Conservation (phyloP, 2,329 filamentous ascomycete species). For the Colletotrichum theobromicola region DNA sequence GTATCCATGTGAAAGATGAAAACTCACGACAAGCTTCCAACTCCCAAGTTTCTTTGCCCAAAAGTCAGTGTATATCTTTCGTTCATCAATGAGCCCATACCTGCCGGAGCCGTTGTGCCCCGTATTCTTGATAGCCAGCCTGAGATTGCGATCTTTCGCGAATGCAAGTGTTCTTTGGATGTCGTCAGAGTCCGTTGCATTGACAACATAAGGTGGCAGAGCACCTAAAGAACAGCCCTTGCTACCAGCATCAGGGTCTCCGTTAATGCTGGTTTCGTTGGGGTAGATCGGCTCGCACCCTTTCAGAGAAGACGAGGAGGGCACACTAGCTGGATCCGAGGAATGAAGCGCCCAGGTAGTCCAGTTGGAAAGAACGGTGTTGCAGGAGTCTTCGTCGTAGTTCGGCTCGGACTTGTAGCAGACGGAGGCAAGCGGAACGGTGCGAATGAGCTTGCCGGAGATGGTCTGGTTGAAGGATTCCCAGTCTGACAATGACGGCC, state of each 20-base stretch:
- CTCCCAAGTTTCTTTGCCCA: neutral
- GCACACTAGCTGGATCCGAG: neutral
- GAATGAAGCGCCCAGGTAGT: constrained; percentile 36
- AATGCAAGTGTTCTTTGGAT: constrained; percentile 36
- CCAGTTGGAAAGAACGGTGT: constrained; percentile 39
- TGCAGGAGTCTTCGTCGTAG: constrained; percentile 49
- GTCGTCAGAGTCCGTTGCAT: constrained; percentile 22
- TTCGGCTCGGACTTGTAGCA: constrained; percentile 13
- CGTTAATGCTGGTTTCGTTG: constrained; percentile 29
- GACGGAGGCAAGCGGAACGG: constrained; percentile 54
- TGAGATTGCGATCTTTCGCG: constrained; percentile 38
- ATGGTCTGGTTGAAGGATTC: constrained; percentile 54
- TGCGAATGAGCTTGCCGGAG: constrained; percentile 54
- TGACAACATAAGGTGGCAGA: constrained; percentile 28
- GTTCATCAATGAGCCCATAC: neutral
- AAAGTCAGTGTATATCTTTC: fast-evolving
- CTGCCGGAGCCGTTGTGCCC: constrained; percentile 26
- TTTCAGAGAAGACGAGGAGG: constrained; percentile 33
- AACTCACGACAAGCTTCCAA: neutral
- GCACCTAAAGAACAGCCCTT: constrained; percentile 18
- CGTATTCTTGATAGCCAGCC: constrained; percentile 37
- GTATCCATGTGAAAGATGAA: neutral
- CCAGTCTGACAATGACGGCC: constrained; percentile 56
- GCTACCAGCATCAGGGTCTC: constrained; percentile 28
- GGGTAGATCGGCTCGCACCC: constrained; percentile 42